Conservation (phyloP, 2,329 filamentous ascomycete species). For the Rhynchosporium graminicola region DNA sequence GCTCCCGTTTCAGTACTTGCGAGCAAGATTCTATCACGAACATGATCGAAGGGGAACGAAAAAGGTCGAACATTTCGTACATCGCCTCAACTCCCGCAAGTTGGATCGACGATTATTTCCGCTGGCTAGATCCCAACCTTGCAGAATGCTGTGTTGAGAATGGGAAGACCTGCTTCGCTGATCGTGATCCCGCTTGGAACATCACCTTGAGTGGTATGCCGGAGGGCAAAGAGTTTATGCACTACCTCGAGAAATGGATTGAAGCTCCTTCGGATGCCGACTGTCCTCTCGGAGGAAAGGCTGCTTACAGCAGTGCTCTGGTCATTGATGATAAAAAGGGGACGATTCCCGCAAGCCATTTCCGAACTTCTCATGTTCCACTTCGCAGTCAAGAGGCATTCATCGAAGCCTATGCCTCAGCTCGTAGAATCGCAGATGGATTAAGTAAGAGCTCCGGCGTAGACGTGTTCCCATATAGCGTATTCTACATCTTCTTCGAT, state of each 20-base stretch:
- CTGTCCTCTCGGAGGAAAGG: slow-evolving; percentile 86
- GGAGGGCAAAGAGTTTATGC: slow-evolving; percentile 84
- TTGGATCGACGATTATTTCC: slow-evolving; percentile 96
- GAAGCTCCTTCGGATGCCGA: slow-evolving; percentile 75
- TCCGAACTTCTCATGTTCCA: slow-evolving; percentile 86
- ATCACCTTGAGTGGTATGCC: slow-evolving; percentile 90
- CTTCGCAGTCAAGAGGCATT: slow-evolving; percentile 89
- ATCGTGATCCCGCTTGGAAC: slow-evolving; percentile 81
- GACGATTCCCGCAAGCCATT: slow-evolving; percentile 81
- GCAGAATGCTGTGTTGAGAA: slow-evolving; percentile 50
- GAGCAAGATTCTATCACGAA: slow-evolving; percentile 82
- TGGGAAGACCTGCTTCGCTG: slow-evolving; percentile 74
- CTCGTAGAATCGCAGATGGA: slow-evolving; percentile 80
- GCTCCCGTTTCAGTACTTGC: slow-evolving; percentile 88
- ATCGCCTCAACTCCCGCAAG: slow-evolving; percentile 86
- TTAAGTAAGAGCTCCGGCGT: slow-evolving; percentile 71
- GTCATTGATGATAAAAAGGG: slow-evolving; percentile 69
- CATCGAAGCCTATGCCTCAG: slow-evolving; percentile 85
- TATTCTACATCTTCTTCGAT: slow-evolving; percentile 99
- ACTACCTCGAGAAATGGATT: slow-evolving; percentile 84
- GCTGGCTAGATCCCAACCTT: slow-evolving; percentile 89
- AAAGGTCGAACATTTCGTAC: slow-evolving; percentile 83
- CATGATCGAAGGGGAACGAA: slow-evolving; percentile 90
- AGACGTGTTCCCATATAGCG: slow-evolving; percentile 92
- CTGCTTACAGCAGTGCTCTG: slow-evolving; percentile 82